Conservation (phyloP, 441 rosid genomes). For the Francoa sonchifolia region DNA sequence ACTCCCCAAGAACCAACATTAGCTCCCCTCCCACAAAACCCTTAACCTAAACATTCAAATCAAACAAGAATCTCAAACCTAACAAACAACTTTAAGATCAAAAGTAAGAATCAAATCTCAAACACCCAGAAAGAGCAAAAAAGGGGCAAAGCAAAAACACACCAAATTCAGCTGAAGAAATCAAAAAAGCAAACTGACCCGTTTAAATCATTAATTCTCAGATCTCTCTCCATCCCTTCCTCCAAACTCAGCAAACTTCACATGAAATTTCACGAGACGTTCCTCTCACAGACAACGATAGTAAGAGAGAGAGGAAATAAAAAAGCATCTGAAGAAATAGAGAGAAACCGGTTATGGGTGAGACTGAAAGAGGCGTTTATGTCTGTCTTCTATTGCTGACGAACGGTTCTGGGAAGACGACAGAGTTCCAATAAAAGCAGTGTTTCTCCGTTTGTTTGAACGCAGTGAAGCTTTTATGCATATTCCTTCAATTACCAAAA, state of each 20-base stretch:
- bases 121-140: too few species aligned
- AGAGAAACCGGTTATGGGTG: too few species aligned
- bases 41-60: constrained; percentile 15
- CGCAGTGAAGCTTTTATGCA: too few species aligned
- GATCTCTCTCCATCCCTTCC: constrained; percentile 9
- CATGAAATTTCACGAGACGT: constrained; percentile 42
- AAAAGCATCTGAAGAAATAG: too few species aligned
- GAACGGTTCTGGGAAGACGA: too few species aligned
- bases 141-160: constrained; percentile 3
- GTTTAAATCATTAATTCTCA: constrained; percentile 43
- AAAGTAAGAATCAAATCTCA: too few species aligned
- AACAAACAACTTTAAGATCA: too few species aligned
- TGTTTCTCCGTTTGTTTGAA: too few species aligned
- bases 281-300: constrained; percentile 36
- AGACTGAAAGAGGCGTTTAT: too few species aligned
- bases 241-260: constrained; percentile 43
- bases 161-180: constrained; percentile 9
- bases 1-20: constrained; percentile 5
- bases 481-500: too few species aligned
- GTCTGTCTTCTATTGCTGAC: too few species aligned
- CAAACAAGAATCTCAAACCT: constrained; percentile 11
- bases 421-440: too few species aligned
- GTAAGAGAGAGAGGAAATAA: constrained; percentile 8
- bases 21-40: constrained; percentile 11
- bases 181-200: constrained; percentile 27